Base-by-base conservation (phyloP, 2,329 filamentous ascomycete genomes). In the Rasamsonia emersonii region DNA sequence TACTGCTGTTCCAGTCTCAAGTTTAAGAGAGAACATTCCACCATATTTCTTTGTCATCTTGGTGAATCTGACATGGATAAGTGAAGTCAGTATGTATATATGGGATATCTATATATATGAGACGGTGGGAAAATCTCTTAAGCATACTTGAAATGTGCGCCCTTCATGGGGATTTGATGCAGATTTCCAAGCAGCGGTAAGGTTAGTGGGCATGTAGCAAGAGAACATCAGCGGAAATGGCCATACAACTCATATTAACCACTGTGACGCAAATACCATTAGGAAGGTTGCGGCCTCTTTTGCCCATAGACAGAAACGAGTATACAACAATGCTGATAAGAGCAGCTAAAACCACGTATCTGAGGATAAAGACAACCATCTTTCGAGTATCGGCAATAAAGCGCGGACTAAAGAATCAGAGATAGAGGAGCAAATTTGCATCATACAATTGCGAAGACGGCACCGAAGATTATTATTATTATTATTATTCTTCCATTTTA, bases 21-120 rank as follows among this genome's bases (percentile, higher is more conserved):
- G 45, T 39, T 68, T 70, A 30, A 67, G 48, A 0, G 50, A 53
- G 37, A 50, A 67, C 10, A 69, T 48, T 0, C 53, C 53, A n/a
- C 65, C 65, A 36, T 67, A 68, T 11, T 47, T 32, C 11, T 54
- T 46, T 0, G 64, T 57, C 61, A 62, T 66, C 51, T 67, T 47
- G 9, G 55, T 59, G 40, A 67, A 63, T 41, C 57, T 65, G 31
- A 17, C 8, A 19, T 7, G 9, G 9, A 18, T 4, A 15, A 26
- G 14, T n/a, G n/a, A 10, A 18, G 9, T 11, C 20, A 11, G 20
- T 5, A 11, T 4, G 16, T 9, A 9, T 23, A 10, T 16, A 6
- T 25, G 14, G 2, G 4, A 14, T 17, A 15, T 14, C 10, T 3
- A 16, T 13, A 18, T 17, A 33, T 21, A 25, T 30, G 18, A 35